Evolutionary conservation across 371 early-diverging fungal species (phyloP).

Genomic region (Mortierella sp.): DNA sequence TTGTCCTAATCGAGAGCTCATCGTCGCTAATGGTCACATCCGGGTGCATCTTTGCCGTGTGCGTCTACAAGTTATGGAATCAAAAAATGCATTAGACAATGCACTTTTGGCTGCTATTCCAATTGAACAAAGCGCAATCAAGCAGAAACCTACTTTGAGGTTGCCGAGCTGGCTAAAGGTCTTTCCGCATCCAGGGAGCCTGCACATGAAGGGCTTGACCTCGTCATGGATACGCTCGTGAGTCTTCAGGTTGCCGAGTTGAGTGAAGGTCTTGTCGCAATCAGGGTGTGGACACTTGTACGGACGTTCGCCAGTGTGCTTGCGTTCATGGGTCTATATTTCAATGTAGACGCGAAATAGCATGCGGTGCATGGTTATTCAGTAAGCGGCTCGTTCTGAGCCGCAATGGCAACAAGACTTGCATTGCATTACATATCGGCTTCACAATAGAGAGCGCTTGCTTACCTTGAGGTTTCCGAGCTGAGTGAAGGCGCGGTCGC

Average conservation of each 20-base stretch:
- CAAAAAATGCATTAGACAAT: not conserved
- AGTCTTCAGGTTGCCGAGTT: conserved; percentile 84
- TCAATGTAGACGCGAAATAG: not conserved
- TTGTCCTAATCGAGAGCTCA: conserved; percentile 40
- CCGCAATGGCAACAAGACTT: not conserved
- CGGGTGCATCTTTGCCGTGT: conserved; percentile 51
- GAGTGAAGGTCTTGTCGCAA: conserved; percentile 82
- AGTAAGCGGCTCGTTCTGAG: not conserved
- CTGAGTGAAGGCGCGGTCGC: conserved; percentile 65
- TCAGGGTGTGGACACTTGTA: conserved; percentile 70
- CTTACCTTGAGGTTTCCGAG: conserved; percentile 70
- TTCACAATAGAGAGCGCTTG: not conserved
- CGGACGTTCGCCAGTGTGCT: conserved; percentile 80
- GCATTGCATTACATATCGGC: not conserved
- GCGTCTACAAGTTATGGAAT: conserved; percentile 25
- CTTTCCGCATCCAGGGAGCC: conserved; percentile 69
- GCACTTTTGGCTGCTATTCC: not conserved
- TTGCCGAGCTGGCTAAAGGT: conserved; percentile 79
- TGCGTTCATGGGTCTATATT: conserved; percentile 75
- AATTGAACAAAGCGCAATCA: not conserved
- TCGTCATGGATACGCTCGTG: conserved; percentile 81
- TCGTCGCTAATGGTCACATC: conserved; percentile 51
- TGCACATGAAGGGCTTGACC: conserved; percentile 78
- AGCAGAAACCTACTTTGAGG: conserved; percentile 58
- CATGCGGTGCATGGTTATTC: not conserved